Base-by-base conservation (phyloP, 345 rosid species). In the Gossypium herbaceum region DNA sequence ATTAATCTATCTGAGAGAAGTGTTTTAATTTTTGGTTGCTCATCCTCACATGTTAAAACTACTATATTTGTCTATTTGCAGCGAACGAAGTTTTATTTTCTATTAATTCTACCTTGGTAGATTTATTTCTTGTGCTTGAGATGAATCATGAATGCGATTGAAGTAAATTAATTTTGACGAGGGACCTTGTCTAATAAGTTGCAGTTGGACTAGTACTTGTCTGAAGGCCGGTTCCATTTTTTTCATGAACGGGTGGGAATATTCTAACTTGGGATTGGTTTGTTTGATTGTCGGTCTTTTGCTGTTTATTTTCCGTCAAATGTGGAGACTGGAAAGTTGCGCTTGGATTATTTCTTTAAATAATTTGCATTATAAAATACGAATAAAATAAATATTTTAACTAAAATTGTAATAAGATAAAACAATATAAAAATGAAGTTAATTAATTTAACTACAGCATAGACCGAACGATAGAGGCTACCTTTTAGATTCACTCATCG, bases 11-110 rank as follows among this genome's bases (percentile, higher is more conserved):
- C n/a, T 51, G 55, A 13, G 43, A 62, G 12, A 9, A 27, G 10
- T 52, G 4, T 29, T 3, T 29, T 4, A 29, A 29, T 3, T 29
- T 58, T 77, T 74, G 78, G 54, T 76, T 74, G 77, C 72, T 60
- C 29, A 29, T 39, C 56, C 19, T 76, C 34, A 16, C 59, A 55
- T 78, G 58, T 64, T 41, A 34, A 3, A 41, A 45, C 17, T 39
- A 3, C 48, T 17, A 2, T 25, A 2, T 62, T 39, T 63, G 68
- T 34, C 39, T 34, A 34, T 34, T 4, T 34, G 39, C 39, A 34
- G 39, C 39, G 25, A 39, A 39, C 16, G 50, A 64, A 13, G 19
- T 39, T 39, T 11, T 63, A 39, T 39, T 63, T 17, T 3, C 1
- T 3, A 63, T 27, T 4, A 12, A 12, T 27, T 25, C 43, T 9